Evolutionary conservation across 1,139 yeast genomes (phyloP).

Genomic region (Magnusiomyces suaveolens): DNA sequence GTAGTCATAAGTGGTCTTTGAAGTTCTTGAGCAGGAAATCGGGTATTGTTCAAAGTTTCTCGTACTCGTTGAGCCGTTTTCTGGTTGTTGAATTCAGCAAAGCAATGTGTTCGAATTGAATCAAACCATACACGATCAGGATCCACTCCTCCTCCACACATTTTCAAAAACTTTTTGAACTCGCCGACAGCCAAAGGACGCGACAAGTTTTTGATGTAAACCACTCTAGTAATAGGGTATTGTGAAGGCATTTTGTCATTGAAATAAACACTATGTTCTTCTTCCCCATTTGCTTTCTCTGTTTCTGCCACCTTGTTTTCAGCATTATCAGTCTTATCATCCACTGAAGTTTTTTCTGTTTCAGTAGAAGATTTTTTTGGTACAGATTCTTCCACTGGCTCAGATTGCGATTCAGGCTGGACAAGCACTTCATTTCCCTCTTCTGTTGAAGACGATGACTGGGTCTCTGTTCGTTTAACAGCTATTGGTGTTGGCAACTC

Average conservation of each 20-base stretch:
- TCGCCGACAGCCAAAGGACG: slow-evolving; percentile 11
- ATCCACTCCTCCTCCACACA: slow-evolving; percentile 6
- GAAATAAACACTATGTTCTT: neutral
- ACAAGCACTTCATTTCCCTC: too few species aligned
- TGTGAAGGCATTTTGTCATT: neutral
- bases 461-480: too few species aligned
- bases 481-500: too few species aligned
- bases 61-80: slow-evolving; percentile 6
- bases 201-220: slow-evolving; percentile 9
- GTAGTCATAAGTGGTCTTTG: slow-evolving; percentile 8
- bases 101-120: slow-evolving; percentile 11
- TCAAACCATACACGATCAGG: slow-evolving; percentile 12
- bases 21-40: slow-evolving; percentile 7
- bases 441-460: too few species aligned
- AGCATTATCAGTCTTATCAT: neutral
- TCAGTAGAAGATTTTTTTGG: too few species aligned
- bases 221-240: slow-evolving; percentile 4
- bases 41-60: slow-evolving; percentile 3
- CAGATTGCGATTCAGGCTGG: too few species aligned
- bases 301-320: neutral
- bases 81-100: slow-evolving; percentile 5
- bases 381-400: too few species aligned
- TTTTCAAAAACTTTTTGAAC: neutral
- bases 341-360: too few species aligned
- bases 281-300: neutral